Conservation (phyloP, 1,139 yeast genomes). For the Taphrina confusa region DNA sequence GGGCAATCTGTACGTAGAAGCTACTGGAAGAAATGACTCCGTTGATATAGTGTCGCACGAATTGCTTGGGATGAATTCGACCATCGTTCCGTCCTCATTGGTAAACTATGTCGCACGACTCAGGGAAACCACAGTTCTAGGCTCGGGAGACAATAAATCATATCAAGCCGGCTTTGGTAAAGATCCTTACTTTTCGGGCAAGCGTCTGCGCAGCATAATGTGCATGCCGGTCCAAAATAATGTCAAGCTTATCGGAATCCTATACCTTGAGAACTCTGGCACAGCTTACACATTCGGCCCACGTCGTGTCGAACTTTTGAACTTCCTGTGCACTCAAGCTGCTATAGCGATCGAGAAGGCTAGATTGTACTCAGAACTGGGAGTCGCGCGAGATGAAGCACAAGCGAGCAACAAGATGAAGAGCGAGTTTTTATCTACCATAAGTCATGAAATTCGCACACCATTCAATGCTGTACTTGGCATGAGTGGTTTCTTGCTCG, state of each 20-base stretch:
- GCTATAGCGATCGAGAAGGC: constrained; percentile 41
- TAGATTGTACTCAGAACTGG: constrained; percentile 44
- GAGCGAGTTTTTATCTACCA: constrained; percentile 86
- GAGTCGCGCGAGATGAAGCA: constrained; percentile 43
- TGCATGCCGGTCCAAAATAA: constrained; percentile 41
- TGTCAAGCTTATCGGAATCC: constrained; percentile 36
- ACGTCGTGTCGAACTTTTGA: constrained; percentile 37
- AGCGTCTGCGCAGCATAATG: constrained; percentile 38
- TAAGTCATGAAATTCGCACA: constrained; percentile 87
- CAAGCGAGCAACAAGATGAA: constrained; percentile 50
- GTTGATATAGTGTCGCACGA: constrained; percentile 32
- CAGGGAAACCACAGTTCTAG: constrained; percentile 38
- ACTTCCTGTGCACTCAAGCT: constrained; percentile 40
- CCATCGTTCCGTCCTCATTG: constrained; percentile 35
- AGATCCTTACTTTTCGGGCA: constrained; percentile 33
- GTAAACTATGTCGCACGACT: constrained; percentile 39
- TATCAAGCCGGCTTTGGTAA: constrained; percentile 36
- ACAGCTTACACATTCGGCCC: constrained; percentile 37
- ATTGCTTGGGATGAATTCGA: constrained; percentile 36
- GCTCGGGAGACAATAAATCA: constrained; percentile 38
- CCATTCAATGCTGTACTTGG: constrained; percentile 91
- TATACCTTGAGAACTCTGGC: constrained; percentile 40
- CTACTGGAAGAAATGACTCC: constrained; percentile 28
- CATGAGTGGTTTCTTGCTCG: constrained; percentile 85
- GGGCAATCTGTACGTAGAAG: constrained; percentile 37